Conservation (phyloP, 2,329 filamentous ascomycete genomes). For the Paraphaeosphaeria minitans region DNA sequence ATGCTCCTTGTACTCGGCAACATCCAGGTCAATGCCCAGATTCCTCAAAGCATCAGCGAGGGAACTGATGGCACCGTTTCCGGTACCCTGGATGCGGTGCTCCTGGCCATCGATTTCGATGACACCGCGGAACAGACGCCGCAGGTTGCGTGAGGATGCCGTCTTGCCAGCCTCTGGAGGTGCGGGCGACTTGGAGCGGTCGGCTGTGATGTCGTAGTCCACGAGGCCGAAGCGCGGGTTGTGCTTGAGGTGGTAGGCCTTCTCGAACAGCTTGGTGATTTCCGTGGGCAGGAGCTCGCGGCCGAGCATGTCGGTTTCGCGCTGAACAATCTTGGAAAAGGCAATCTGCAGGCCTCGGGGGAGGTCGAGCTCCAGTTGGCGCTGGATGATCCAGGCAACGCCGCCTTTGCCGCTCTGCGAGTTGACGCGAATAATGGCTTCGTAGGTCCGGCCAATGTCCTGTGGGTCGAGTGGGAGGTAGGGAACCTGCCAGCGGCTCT, state of each 20-base stretch:
- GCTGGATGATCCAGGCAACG: constrained; percentile 90
- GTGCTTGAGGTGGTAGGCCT: constrained; percentile 80
- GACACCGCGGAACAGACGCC: constrained; percentile 83
- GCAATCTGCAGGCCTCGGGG: constrained; percentile 90
- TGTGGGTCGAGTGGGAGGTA: constrained; percentile 92
- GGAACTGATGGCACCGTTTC: constrained; percentile 89
- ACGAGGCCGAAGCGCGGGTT: constrained; percentile 86
- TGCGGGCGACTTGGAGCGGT: constrained; percentile 76
- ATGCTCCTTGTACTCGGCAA: constrained; percentile 95
- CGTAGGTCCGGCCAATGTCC: constrained; percentile 96
- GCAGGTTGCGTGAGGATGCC: constrained; percentile 76
- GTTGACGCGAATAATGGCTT: constrained; percentile 97
- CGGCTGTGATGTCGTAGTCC: constrained; percentile 88
- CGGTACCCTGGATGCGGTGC: constrained; percentile 76
- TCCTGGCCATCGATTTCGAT: constrained; percentile 82
- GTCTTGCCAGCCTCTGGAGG: constrained; percentile 72
- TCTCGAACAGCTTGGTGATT: constrained; percentile 86
- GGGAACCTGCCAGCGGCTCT: constrained; percentile 81
- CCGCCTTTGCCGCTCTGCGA: constrained; percentile 95
- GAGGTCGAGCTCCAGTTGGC: constrained; percentile 86
- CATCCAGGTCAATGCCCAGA: constrained; percentile 85
- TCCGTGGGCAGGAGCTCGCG: constrained; percentile 84
- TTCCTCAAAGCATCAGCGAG: constrained; percentile 79
- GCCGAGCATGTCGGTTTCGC: constrained; percentile 75
- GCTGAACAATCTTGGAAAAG: constrained; percentile 87